Evolutionary conservation across 495 filamentous ascomycete genomes (phyloP), one percentile per base, ranked within the genome.

Genomic region (Penicillium roqueforti): DNA sequence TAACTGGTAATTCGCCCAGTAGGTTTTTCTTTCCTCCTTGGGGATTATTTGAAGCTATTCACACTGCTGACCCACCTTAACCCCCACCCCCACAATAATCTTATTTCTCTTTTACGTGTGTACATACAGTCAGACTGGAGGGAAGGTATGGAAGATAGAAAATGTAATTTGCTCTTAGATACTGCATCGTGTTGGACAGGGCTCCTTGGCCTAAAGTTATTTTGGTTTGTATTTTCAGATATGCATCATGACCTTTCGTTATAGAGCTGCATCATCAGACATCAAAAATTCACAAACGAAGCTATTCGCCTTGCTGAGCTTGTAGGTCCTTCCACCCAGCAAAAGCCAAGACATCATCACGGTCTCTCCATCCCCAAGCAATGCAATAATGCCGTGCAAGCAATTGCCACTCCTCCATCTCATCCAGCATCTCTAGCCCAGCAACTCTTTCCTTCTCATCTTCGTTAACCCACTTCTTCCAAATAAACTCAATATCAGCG

Each of bases 321-420:
- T 63, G 52, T 26, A 77, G 18, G 5, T 48, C 54, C 37, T 56
- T 70, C 77, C 76, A 80, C 13, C 63, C 70, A 29, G 56, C 58
- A 63, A 77, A 80, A 40, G 56, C 62, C 43, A 47, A 40, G 28
- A 53, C 36, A 41, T 61, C 62, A 31, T 53, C 47, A 1, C 67
- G 71, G 50, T 79, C 78, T 46, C 81, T 76, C 86, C 86, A 89
- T 0, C 82, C 92, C 92, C 92, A 97, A 9, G 79, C 85, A 51
- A 97, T 79, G 57, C 91, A 86, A 69, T 98, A 98, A 76, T 98
- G 93, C 54, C 79, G 79, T 4, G 90, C 89, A 60, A 98, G 68
- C 65, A 98, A 66, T 61, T 82, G 74, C 91, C 92, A 96, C 73
- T 98, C 93, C 71, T 98, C 93, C 50, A 96, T 81, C 71, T 98